These are phyloP conservation scores for Saccharomycopsis javanensis DNA, from an alignment of 805 yeast species.

Conservation along the genomic window DNA sequence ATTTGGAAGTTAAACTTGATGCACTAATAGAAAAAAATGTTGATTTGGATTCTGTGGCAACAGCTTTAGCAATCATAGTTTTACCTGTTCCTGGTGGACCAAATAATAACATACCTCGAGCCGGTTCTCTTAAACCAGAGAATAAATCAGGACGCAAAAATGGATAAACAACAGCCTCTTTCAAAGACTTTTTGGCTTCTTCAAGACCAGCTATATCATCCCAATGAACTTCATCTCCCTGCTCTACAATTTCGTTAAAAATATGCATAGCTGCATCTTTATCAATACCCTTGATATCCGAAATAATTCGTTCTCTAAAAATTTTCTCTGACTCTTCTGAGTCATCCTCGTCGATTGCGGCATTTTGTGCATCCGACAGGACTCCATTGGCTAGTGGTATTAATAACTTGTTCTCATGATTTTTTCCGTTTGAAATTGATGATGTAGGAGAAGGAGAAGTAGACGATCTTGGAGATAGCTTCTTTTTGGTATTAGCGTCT, in stretches of 20 bases:
- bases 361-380: neutral
- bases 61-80: constrained; percentile 96
- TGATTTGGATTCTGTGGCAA: constrained; percentile 90
- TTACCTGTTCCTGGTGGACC: constrained; percentile 99
- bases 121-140: constrained; percentile 87
- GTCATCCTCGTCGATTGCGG: neutral
- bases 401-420: constrained; percentile 3
- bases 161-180: constrained; percentile 95
- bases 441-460: neutral
- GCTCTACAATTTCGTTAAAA: constrained; percentile 77
- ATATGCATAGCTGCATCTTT: constrained; percentile 72
- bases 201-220: constrained; percentile 92
- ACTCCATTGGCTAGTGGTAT: constrained; percentile 21
- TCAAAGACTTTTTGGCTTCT: constrained; percentile 75
- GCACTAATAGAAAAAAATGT: constrained; percentile 91
- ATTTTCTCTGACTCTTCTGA: constrained; percentile 23
- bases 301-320: constrained; percentile 24
- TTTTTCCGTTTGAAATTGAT: neutral
- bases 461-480: neutral
- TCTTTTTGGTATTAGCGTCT: neutral
- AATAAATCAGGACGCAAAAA: constrained; percentile 89
- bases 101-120: constrained; percentile 88
- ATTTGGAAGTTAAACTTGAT: constrained; percentile 76
- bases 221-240: constrained; percentile 93
- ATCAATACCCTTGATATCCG: constrained; percentile 55